Percentiles rank a stretch among this genome's conserved stretches.
Conservation (phyloP, 106 monocot genomes). For the Dendrobium officinale region DNA sequence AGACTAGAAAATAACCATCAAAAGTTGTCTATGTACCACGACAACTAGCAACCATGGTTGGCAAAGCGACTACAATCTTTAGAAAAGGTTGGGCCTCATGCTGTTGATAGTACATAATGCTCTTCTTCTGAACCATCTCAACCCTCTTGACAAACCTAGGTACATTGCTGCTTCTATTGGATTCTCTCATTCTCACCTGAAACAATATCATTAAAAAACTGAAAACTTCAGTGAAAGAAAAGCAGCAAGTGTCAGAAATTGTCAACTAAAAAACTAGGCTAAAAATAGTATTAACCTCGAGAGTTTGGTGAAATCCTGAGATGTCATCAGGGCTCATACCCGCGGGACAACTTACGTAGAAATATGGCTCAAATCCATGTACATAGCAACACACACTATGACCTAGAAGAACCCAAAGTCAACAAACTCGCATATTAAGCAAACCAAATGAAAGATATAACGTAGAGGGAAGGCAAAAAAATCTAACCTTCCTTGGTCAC, state of each 20-base stretch:
- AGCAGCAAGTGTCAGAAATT: background rate
- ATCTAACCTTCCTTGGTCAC: slow-evolving; percentile 83
- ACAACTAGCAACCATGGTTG: slow-evolving; percentile 97
- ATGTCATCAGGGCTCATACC: slow-evolving; percentile 96
- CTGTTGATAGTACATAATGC: slow-evolving; percentile 95
- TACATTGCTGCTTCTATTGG: slow-evolving; percentile 86
- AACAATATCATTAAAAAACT: background rate
- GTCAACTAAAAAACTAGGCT: background rate
- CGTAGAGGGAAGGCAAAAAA: background rate
- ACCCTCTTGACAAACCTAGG: slow-evolving; percentile 64
- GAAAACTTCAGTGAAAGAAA: background rate
- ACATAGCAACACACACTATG: slow-evolving; percentile 94
- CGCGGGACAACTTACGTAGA: slow-evolving; percentile 73
- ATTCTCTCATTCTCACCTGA: slow-evolving; percentile 87
- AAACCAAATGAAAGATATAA: background rate
- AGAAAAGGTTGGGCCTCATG: slow-evolving; percentile 60
- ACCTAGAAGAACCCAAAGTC: slow-evolving; percentile 33
- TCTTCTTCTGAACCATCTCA: slow-evolving; percentile 85
- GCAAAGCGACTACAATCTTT: slow-evolving; percentile 90
- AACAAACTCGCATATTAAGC: background rate
- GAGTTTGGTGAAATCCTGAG: slow-evolving; percentile 65
- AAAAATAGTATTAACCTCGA: slow-evolving; percentile 49
- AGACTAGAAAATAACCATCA: background rate
- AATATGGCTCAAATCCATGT: slow-evolving; percentile 98
- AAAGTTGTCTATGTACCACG: slow-evolving; percentile 51